Evolutionary conservation across 331 rosid species (phyloP).

Genomic region (Saraca asoca): DNA sequence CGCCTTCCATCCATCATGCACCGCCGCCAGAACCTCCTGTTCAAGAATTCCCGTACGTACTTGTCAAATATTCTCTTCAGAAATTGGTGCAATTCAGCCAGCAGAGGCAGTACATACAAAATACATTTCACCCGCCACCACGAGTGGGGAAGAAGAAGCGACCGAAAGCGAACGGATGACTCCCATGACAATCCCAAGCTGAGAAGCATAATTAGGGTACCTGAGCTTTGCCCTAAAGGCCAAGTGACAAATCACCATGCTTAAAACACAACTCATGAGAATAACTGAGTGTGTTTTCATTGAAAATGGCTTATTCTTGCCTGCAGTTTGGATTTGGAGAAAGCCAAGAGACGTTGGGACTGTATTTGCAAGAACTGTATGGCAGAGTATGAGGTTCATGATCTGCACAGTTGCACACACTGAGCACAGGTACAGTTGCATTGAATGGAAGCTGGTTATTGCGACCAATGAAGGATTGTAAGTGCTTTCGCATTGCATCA

Average conservation of each 20-base stretch:
- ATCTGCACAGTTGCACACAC: background rate
- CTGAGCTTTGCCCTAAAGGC: background rate
- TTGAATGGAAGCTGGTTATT: too few species aligned
- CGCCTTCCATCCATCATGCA: background rate
- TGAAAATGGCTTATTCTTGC: background rate
- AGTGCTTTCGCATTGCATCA: too few species aligned
- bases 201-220: background rate
- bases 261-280: background rate
- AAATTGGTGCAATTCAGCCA: too few species aligned
- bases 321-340: background rate
- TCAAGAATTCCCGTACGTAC: background rate
- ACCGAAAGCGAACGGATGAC: background rate
- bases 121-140: too few species aligned
- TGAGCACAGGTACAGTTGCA: too few species aligned
- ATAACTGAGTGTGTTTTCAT: background rate
- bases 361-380: background rate
- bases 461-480: too few species aligned
- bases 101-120: too few species aligned
- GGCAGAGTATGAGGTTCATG: background rate
- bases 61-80: background rate
- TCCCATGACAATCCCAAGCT: background rate
- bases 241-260: background rate
- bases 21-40: background rate
- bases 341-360: background rate
- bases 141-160: background rate